A percentile compares a stretch with the other conserved stretches of the same genome.
Conservation (phyloP, 2,329 filamentous ascomycete species). For the Cladobotryum protrusum region DNA sequence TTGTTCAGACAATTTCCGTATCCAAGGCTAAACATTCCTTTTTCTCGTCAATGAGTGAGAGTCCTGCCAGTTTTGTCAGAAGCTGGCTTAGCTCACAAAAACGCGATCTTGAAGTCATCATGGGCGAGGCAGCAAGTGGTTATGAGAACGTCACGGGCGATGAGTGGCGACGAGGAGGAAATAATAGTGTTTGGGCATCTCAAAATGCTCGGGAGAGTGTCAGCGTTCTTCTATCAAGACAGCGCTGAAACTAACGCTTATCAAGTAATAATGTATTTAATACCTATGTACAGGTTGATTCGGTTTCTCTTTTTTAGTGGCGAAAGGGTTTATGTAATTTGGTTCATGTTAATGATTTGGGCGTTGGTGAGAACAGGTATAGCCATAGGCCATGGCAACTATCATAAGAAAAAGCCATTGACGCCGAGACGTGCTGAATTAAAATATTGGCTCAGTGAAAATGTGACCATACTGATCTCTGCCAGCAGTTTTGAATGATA, state of each 20-base stretch:
- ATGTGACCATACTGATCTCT: neutral
- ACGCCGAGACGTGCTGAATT: neutral
- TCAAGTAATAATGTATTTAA: neutral
- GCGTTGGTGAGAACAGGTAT: neutral
- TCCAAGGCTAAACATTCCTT: conserved; percentile 90
- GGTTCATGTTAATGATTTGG: neutral
- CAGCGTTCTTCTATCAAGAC: conserved; percentile 52
- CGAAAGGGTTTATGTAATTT: neutral
- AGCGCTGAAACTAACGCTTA: conserved; percentile 26
- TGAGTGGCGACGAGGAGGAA: conserved; percentile 62
- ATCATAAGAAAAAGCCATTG: neutral
- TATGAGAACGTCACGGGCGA: conserved; percentile 52
- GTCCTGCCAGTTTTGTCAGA: conserved; percentile 77
- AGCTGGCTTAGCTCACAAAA: conserved; percentile 90
- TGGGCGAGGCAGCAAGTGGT: conserved; percentile 70
- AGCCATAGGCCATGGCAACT: neutral
- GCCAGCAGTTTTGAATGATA: neutral
- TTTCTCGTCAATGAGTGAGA: conserved; percentile 68
- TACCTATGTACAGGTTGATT: no score
- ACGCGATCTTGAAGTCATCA: conserved; percentile 79
- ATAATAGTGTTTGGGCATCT: conserved; percentile 50
- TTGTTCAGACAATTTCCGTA: conserved; percentile 75
- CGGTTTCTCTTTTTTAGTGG: no score
- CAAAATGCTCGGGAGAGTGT: conserved; percentile 57
- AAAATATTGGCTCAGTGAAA: neutral